Conservation (phyloP, 768 basidiomycete species). For the Pleurotus platypus region DNA sequence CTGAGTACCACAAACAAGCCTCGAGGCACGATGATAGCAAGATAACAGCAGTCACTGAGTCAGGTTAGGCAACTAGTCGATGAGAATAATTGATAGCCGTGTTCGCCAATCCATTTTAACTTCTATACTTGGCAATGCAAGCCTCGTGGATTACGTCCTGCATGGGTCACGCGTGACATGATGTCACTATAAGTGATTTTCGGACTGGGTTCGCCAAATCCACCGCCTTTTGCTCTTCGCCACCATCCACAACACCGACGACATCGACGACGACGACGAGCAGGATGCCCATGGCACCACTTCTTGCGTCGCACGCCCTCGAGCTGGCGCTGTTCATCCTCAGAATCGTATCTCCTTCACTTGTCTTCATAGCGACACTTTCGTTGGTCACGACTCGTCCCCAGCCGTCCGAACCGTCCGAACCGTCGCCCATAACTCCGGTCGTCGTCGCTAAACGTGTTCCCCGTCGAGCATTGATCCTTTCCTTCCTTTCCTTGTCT, state of each 20-base stretch:
- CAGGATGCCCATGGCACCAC: constrained; percentile 23
- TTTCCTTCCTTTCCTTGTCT: constrained; percentile 63
- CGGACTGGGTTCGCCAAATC: constrained; percentile 3
- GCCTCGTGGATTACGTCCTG: constrained; percentile 6
- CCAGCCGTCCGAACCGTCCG: constrained; percentile 37
- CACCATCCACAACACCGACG: constrained; percentile 10
- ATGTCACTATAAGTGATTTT: constrained; percentile 4
- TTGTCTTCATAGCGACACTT: constrained; percentile 59
- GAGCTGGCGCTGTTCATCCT: constrained; percentile 46
- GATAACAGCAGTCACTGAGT: not conserved
- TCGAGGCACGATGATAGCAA: not conserved
- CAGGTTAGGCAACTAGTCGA: not conserved
- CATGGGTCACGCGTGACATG: constrained; percentile 5
- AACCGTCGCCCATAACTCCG: constrained; percentile 65
- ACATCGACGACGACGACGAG: constrained; percentile 17
- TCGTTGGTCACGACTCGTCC: constrained; percentile 50
- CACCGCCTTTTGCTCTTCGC: constrained; percentile 1
- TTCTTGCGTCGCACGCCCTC: constrained; percentile 18
- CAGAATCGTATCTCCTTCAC: constrained; percentile 63
- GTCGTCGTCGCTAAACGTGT: constrained; percentile 71
- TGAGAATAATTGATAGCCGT: not conserved
- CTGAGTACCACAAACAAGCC: not conserved
- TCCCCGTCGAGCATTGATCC: constrained; percentile 75
- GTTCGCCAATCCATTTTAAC: not conserved
- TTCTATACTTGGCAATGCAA: constrained; percentile 1